Base-by-base conservation (phyloP, 805 yeast genomes). In the Ogataea sp. region DNA sequence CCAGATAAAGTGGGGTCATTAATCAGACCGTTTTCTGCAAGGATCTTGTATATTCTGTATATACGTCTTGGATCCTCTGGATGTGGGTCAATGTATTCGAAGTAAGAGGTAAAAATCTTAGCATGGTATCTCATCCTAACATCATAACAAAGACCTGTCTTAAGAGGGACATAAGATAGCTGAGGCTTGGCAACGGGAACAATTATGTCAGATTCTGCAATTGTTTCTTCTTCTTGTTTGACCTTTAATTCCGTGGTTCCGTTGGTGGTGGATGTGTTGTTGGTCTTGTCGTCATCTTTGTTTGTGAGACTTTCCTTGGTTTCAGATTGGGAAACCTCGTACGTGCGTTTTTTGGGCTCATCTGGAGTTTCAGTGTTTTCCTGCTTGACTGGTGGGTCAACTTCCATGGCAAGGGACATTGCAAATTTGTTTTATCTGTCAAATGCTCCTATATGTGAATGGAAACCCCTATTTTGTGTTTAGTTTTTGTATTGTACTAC, bases 31-130 rank as follows among this genome's bases (percentile, higher is more conserved):
- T 93, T 88, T 55, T 93, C 97, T 0, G 96, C 97, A 33, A 93
- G 70, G 32, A 84, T 83, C 62, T 93, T 88, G 65, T 93, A 93
- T 35, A 93, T 85, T 41, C 97, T 73, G 62, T 89, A 93, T 28
- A 90, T 89, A 49, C 99, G 77, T 45, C 98, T 73, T 10, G 99
- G 99, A 56, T 93, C 98, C 59, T 93, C 99, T 4, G 99, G 99
- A 57, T 93, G 99, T 2, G 97, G 98, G 56, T 93, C 98, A 38
- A 90, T 86, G 61, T 90, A 90, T 59, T 90, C 96, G 51, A 77
- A 84, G 49, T 90, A 86, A 2, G 93, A 83, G 3, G 96, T 86
- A 63, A 84, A 89, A 39, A 93, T 81, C 56, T 88, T 86, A 30
- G 97, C 95, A 58, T 93, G 99, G 59, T 90, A 93, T 45, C 98